Conservation (phyloP, 1,284 basidiomycete genomes). For the Malassezia equina region DNA sequence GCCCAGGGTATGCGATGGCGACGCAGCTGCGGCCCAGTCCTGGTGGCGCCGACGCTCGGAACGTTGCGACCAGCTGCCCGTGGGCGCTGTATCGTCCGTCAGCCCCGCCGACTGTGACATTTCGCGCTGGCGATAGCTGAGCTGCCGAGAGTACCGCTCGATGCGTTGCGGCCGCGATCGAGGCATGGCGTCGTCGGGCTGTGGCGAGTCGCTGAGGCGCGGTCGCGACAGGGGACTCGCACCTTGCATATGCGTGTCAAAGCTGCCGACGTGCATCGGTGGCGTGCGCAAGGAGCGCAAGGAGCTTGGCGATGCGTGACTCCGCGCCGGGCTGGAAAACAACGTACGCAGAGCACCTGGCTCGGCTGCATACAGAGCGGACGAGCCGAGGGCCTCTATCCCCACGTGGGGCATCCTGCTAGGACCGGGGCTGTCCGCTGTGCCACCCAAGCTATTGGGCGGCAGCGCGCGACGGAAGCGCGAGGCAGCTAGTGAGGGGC, state of each 20-base stretch:
- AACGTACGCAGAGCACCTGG: constrained; percentile 8
- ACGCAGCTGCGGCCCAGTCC: constrained; percentile 3
- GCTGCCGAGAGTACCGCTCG: constrained; percentile 12
- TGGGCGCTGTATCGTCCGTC: not conserved
- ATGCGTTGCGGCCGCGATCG: constrained; percentile 8
- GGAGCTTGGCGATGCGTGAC: constrained; percentile 6
- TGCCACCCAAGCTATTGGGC: not conserved
- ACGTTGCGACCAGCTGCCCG: constrained; percentile 14
- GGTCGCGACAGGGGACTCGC: not conserved
- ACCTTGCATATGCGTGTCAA: constrained; percentile 7
- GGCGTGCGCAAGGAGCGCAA: constrained; percentile 3
- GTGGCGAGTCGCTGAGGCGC: not conserved
- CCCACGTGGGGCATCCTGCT: not conserved
- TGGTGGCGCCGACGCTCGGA: constrained; percentile 9
- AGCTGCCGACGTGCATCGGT: constrained; percentile 2
- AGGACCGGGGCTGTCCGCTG: not conserved
- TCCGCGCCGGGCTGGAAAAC: constrained; percentile 3
- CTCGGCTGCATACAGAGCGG: not conserved
- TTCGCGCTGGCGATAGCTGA: constrained; percentile 11
- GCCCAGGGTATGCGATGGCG: not conserved
- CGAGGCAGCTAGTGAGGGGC: not conserved
- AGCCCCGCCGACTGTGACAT: constrained; percentile 1
- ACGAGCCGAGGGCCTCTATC: not conserved
- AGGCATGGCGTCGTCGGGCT: not conserved
- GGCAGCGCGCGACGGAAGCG: not conserved